phyloP scores from a whole-genome alignment of 345 rosid species.

The Abelmoschus esculentus region DNA sequence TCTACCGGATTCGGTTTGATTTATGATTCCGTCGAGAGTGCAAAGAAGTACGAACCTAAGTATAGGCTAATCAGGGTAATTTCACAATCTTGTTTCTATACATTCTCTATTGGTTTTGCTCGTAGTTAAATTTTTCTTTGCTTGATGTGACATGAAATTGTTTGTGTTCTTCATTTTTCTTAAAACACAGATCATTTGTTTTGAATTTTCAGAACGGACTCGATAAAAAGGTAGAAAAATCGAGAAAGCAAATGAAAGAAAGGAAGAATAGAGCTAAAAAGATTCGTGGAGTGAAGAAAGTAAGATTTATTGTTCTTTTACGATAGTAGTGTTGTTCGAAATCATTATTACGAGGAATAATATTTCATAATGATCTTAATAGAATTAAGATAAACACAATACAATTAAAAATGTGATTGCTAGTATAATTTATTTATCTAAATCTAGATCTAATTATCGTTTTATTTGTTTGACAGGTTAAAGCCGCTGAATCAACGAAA shows the following conservation, averaged over 20 bases:
- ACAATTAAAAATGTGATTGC: too few relatives aligned
- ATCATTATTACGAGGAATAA: too few relatives aligned
- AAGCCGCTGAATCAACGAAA: conserved; percentile 59
- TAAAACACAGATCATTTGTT: too few relatives aligned
- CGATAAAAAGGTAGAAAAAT: conserved; percentile 79
- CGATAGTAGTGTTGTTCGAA: too few relatives aligned
- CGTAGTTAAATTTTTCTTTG: not conserved
- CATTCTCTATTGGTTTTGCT: not conserved
- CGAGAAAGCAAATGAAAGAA: conserved; percentile 92
- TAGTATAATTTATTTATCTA: too few relatives aligned
- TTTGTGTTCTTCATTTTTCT: too few relatives aligned
- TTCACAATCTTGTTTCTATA: not conserved
- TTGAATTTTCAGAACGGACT: conserved; percentile 61
- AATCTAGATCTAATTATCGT: not conserved
- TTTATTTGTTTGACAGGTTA: conserved; percentile 43
- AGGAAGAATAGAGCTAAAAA: conserved; percentile 93
- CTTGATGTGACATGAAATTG: not conserved
- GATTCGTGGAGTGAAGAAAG: conserved; percentile 97
- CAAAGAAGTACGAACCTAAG: conserved; percentile 93
- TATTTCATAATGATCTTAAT: too few relatives aligned
- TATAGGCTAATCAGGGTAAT: conserved; percentile 95
- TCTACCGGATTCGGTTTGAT: conserved; percentile 96
- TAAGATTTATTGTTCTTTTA: conserved; percentile 3
- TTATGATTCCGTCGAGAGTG: conserved; percentile 77
- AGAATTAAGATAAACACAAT: too few relatives aligned